Percentiles rank a stretch among this genome's conserved stretches.
Conservation (phyloP, 2,329 filamentous ascomycete species). For the Arthrobotrys conoides region DNA sequence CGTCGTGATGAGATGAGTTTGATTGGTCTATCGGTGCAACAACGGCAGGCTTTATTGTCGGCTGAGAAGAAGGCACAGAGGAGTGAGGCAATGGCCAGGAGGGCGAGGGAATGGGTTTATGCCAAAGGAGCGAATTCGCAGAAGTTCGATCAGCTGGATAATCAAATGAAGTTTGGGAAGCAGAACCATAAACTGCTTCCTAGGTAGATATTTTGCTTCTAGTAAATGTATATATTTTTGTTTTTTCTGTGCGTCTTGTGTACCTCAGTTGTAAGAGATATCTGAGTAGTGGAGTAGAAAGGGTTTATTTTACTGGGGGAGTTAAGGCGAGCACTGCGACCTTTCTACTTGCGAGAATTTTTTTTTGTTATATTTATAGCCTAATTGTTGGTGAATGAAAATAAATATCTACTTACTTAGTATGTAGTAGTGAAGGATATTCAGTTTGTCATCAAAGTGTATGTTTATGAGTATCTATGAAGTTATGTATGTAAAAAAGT, state of each 20-base stretch:
- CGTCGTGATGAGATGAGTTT: conserved; percentile 48
- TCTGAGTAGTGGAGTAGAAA: too few species aligned
- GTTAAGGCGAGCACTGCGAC: too few species aligned
- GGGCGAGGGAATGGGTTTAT: conserved; percentile 53
- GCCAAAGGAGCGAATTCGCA: conserved; percentile 36
- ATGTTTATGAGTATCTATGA: too few species aligned
- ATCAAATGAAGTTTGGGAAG: conserved; percentile 14
- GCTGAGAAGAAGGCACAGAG: conserved; percentile 55
- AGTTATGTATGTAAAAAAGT: too few species aligned
- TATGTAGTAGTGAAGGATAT: too few species aligned
- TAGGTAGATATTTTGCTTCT: conserved; percentile 9
- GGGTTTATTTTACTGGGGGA: too few species aligned
- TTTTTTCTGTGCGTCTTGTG: neutral
- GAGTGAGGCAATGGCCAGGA: conserved; percentile 38
- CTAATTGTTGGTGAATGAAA: too few species aligned
- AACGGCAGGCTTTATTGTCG: conserved; percentile 39
- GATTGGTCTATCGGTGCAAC: conserved; percentile 29
- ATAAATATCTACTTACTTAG: too few species aligned
- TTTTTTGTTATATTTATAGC: too few species aligned
- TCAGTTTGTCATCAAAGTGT: too few species aligned
- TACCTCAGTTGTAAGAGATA: too few species aligned
- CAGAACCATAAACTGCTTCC: conserved; percentile 53
- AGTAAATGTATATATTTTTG: neutral
- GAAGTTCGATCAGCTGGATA: conserved; percentile 44
- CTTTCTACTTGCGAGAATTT: too few species aligned